These are phyloP conservation scores for Penicillium sp. DNA, from an alignment of 2,329 filamentous ascomycete species.

Conservation along the genomic window DNA sequence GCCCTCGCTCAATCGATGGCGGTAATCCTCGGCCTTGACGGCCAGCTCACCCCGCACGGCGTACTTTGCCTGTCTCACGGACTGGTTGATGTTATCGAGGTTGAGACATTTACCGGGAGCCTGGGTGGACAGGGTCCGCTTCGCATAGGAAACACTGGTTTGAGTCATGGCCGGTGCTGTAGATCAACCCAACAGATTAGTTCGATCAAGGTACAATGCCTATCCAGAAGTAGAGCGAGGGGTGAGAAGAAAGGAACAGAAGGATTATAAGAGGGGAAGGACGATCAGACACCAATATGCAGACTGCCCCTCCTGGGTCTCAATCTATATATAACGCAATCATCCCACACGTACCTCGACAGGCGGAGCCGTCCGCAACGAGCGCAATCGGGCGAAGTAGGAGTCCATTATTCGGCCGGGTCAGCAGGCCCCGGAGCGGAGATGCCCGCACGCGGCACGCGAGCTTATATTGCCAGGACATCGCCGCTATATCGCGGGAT, in stretches of 20 bases:
- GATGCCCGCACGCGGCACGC: constrained; percentile 28
- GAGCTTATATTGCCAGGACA: constrained; percentile 31
- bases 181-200: constrained; percentile 15
- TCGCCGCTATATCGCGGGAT: constrained; percentile 4
- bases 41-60: constrained; percentile 94
- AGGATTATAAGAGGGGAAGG: constrained; percentile 1
- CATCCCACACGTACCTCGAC: constrained; percentile 26
- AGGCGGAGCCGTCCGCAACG: constrained; percentile 21
- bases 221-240: not conserved
- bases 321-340: constrained; percentile 14
- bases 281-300: constrained; percentile 1
- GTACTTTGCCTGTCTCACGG: constrained; percentile 83
- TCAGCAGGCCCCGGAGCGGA: constrained; percentile 26
- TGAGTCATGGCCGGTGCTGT: constrained; percentile 27
- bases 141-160: constrained; percentile 22
- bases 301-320: constrained; percentile 1
- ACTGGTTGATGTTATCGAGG: constrained; percentile 84
- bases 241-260: constrained; percentile 1
- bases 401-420: constrained; percentile 27
- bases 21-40: constrained; percentile 86
- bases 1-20: constrained; percentile 58
- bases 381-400: constrained; percentile 21
- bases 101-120: constrained; percentile 51
- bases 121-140: constrained; percentile 45
- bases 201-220: constrained; percentile 1